Evolutionary conservation across 1,139 yeast species (phyloP).

Genomic region (Protomyces lactucae-debilis): DNA sequence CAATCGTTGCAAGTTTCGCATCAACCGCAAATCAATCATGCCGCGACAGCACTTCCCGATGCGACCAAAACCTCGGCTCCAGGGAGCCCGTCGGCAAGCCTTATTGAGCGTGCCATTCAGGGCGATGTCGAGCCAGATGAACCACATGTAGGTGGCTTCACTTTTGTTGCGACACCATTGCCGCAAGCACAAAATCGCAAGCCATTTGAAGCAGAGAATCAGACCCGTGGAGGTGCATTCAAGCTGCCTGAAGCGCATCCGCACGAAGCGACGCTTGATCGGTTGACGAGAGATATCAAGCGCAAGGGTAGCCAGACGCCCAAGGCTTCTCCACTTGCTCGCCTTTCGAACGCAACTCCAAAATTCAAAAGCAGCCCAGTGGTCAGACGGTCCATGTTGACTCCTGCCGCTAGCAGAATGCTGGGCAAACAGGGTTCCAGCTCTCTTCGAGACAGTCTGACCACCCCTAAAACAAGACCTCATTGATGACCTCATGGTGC

Average conservation of each 20-base stretch:
- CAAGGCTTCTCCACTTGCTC: not conserved
- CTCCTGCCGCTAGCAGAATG: slow-evolving; percentile 20
- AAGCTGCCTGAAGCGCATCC: slow-evolving; percentile 29
- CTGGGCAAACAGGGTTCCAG: not conserved
- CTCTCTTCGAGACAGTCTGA: not conserved
- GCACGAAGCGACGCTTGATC: slow-evolving; percentile 27
- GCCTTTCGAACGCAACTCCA: slow-evolving; percentile 1
- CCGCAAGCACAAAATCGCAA: not conserved
- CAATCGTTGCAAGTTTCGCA: not conserved
- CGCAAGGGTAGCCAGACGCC: not conserved
- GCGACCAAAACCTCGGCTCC: slow-evolving; percentile 9
- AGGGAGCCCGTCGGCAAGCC: not conserved
- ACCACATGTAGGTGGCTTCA: slow-evolving; percentile 31
- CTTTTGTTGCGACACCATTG: slow-evolving; percentile 28
- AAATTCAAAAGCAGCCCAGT: slow-evolving; percentile 20
- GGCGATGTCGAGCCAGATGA: slow-evolving; percentile 7
- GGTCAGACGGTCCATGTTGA: not conserved
- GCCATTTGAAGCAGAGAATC: not conserved
- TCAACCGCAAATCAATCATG: not conserved
- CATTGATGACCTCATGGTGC: too few relatives aligned
- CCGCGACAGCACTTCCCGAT: slow-evolving; percentile 2
- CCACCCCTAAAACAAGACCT: not conserved
- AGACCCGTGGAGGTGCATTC: slow-evolving; percentile 13
- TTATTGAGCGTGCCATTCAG: not conserved
- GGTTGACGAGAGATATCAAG: not conserved